Evolutionary conservation across 306 rosid species (phyloP).

Genomic region (Cicer cuneatum): DNA sequence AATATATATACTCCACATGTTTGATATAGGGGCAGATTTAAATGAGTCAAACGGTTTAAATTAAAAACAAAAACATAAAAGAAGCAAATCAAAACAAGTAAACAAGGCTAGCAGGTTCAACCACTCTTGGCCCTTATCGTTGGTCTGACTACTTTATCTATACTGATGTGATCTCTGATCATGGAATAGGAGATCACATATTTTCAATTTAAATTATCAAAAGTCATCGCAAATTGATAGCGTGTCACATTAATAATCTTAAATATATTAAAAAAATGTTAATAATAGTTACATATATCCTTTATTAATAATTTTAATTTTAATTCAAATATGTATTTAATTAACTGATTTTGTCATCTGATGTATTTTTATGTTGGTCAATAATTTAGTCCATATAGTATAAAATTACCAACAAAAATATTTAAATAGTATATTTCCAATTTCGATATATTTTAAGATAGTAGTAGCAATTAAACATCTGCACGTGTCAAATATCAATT

Average conservation of each 20-base stretch:
- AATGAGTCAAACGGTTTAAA: not conserved
- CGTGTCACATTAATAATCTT: too few species aligned
- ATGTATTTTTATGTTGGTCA: not conserved
- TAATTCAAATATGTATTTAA: too few species aligned
- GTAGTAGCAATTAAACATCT: too few species aligned
- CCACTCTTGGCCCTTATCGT: not conserved
- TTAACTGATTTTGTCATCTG: not conserved
- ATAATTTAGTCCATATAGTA: too few species aligned
- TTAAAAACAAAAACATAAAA: not conserved
- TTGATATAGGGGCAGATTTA: not conserved
- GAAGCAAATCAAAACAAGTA: conserved; percentile 7
- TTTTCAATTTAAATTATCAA: not conserved
- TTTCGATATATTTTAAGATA: too few species aligned
- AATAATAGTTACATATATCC: too few species aligned
- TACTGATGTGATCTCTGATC: not conserved
- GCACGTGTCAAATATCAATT: too few species aligned
- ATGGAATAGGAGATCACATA: not conserved
- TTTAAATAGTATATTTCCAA: too few species aligned
- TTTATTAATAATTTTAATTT: too few species aligned
- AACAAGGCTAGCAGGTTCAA: conserved; percentile 17
- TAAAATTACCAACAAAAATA: too few species aligned
- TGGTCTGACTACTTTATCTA: conserved; percentile 22
- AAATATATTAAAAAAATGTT: too few species aligned
- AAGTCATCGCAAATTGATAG: not conserved
- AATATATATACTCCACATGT: too few species aligned